Base-by-base conservation (phyloP, 2,329 filamentous ascomycete genomes). In the Graphilbum ipis-grandicollis region DNA sequence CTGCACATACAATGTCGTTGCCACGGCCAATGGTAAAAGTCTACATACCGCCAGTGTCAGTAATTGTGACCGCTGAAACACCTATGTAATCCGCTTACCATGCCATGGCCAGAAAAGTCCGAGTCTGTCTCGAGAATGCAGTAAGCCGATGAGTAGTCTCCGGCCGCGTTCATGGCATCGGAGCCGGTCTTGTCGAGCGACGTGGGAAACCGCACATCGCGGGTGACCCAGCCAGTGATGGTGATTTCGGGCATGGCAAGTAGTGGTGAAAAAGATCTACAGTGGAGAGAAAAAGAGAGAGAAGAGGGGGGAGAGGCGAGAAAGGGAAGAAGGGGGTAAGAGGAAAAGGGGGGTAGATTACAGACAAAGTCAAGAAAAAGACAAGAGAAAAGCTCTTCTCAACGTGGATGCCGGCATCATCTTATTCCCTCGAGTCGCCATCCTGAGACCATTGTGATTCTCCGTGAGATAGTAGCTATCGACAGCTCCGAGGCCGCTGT, bases 171-270 rank as follows among this genome's bases (percentile, higher is more conserved):
- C 86, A 93, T 94, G 51, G 88, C 86, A 70, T 94, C 86, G 9
- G 83, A 92, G 50, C 85, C 85, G n/a, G 84, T 93, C 63, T 88
- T 90, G 60, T 93, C 84, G 42, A 94, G 74, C 30, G 85, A 93
- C n/a, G 85, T 94, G 56, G 79, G 79, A 54, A 84, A 84, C 47
- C 79, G 73, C 53, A 84, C 76, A 60, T 84, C 79, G 52, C 75
- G 68, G 41, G 76, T 79, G 46, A 60, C 63, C 64, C 74, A 83
- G 44, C 75, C 71, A 38, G 75, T 83, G 52, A 84, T 81, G 40
- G 72, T 81, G 49, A 83, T 65, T 47, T 76, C 69, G 35, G 58
- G 47, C 63, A 67, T 67, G 19, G 32, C 41, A 39, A 28, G 7
- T 2, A 22, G 21, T 17, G 21, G 12, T 25, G 8, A 31, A 19